Evolutionary conservation across 805 yeast species (phyloP).

Genomic region (Nakazawaea molendinolei): DNA sequence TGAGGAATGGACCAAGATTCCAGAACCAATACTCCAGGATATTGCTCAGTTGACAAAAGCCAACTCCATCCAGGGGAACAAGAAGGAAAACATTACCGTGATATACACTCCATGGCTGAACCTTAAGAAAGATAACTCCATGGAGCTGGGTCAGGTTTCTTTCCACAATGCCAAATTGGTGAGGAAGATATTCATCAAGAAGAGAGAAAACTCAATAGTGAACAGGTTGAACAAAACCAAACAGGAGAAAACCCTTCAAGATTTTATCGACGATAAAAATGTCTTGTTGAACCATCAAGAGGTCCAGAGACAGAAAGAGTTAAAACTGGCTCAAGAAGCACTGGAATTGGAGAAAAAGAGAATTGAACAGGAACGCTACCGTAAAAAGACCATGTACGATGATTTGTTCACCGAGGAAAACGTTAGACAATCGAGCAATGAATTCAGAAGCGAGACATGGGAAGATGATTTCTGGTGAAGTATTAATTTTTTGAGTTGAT

Average conservation of each 20-base stretch:
- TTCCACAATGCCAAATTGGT: conserved; percentile 55
- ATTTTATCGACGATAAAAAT: conserved; percentile 30
- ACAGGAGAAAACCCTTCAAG: conserved; percentile 41
- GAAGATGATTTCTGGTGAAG: conserved; percentile 50
- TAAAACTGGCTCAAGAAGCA: conserved; percentile 21
- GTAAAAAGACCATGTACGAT: conserved; percentile 36
- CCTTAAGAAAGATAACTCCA: conserved; percentile 55
- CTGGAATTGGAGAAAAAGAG: conserved; percentile 28
- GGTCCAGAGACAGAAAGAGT: conserved; percentile 20
- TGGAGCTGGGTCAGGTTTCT: conserved; percentile 77
- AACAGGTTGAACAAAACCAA: conserved; percentile 62
- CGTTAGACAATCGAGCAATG: conserved; percentile 36
- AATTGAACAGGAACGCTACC: conserved; percentile 32
- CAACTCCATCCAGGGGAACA: conserved; percentile 71
- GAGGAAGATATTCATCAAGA: conserved; percentile 44
- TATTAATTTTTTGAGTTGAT: too few relatives aligned
- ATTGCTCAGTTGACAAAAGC: conserved; percentile 68
- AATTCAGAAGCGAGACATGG: conserved; percentile 43
- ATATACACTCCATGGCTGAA: conserved; percentile 73
- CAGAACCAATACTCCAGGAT: conserved; percentile 41
- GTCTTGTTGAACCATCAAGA: conserved; percentile 29
- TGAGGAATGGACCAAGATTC: conserved; percentile 44
- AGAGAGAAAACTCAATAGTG: conserved; percentile 51
- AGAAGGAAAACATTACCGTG: conserved; percentile 56
- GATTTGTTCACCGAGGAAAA: conserved; percentile 43